Conservation (phyloP, 305 asterid genomes). For the Solanum hybrid region DNA sequence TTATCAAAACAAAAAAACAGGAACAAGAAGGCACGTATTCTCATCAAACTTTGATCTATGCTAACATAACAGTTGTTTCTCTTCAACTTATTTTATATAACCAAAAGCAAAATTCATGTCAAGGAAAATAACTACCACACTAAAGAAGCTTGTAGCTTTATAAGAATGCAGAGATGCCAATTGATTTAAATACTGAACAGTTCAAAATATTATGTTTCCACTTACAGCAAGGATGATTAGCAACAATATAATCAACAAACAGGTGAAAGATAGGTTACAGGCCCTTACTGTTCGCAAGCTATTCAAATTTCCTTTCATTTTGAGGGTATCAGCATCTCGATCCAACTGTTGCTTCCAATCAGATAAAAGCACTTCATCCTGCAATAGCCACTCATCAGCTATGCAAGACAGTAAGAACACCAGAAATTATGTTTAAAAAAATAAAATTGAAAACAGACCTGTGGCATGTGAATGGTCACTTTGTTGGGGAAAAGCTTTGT, state of each 20-base stretch:
- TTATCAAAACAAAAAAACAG: background rate
- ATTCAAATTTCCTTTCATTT: conserved; percentile 54
- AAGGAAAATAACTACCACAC: background rate
- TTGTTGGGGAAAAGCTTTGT: conserved; percentile 68
- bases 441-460: conserved; percentile 31
- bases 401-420: conserved; percentile 7
- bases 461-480: conserved; percentile 69
- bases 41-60: background rate
- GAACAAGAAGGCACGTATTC: background rate
- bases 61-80: background rate
- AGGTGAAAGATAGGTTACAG: background rate
- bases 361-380: conserved; percentile 59
- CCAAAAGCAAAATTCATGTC: background rate
- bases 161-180: background rate
- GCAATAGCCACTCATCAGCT: conserved; percentile 18
- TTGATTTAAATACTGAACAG: background rate
- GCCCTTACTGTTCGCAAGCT: conserved; percentile 54
- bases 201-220: background rate
- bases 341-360: conserved; percentile 74
- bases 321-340: conserved; percentile 58
- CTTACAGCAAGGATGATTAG: background rate
- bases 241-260: background rate
- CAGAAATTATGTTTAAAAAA: background rate
- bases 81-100: background rate
- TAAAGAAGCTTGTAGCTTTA: background rate